Percentiles rank a stretch among this genome's conserved stretches.
phyloP scores from a whole-genome alignment of 2,329 filamentous ascomycete genomes.

The Myriangium duriaei region DNA sequence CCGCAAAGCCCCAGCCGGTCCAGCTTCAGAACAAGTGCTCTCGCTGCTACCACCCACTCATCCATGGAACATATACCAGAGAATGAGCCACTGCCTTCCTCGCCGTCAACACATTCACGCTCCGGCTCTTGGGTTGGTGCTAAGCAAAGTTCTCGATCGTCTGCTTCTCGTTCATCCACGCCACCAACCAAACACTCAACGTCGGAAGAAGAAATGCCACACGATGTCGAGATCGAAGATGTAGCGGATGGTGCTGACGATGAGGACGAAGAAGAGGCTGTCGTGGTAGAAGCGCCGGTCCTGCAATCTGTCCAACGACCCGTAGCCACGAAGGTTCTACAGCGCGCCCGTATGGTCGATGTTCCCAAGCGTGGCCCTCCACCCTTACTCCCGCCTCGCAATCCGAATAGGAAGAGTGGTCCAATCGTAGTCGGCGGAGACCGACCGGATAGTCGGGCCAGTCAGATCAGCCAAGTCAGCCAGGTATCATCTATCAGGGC shows the following conservation, averaged over 20 bases:
- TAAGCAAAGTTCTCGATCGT: slow-evolving; percentile 2
- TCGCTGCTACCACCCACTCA: slow-evolving; percentile 8
- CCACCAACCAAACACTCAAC: slow-evolving; percentile 9
- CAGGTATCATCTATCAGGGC: too few species aligned
- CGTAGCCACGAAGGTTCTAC: slow-evolving; percentile 25
- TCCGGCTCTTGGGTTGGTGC: slow-evolving; percentile 3
- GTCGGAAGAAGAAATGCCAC: slow-evolving; percentile 14
- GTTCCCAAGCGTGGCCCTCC: slow-evolving; percentile 73
- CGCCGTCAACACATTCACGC: slow-evolving; percentile 5
- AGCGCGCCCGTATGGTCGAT: slow-evolving; percentile 67
- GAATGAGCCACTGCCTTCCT: slow-evolving; percentile 5
- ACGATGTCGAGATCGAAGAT: slow-evolving; percentile 29
- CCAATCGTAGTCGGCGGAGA: slow-evolving; percentile 24
- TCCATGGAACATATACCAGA: slow-evolving; percentile 26
- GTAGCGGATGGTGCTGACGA: slow-evolving; percentile 38
- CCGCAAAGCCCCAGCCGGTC: slow-evolving; percentile 11
- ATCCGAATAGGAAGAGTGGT: slow-evolving; percentile 43
- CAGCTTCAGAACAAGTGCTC: slow-evolving; percentile 10
- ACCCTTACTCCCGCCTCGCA: slow-evolving; percentile 66
- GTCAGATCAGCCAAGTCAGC: too few species aligned
- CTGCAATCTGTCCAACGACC: slow-evolving; percentile 57
- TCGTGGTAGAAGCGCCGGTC: slow-evolving; percentile 48
- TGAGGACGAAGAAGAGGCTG: slow-evolving; percentile 33
- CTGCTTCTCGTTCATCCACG: slow-evolving; percentile 5
- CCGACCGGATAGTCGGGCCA: slow-evolving; percentile 6